Base-by-base conservation (phyloP, 2,329 filamentous ascomycete species). In the Alternaria sp. region DNA sequence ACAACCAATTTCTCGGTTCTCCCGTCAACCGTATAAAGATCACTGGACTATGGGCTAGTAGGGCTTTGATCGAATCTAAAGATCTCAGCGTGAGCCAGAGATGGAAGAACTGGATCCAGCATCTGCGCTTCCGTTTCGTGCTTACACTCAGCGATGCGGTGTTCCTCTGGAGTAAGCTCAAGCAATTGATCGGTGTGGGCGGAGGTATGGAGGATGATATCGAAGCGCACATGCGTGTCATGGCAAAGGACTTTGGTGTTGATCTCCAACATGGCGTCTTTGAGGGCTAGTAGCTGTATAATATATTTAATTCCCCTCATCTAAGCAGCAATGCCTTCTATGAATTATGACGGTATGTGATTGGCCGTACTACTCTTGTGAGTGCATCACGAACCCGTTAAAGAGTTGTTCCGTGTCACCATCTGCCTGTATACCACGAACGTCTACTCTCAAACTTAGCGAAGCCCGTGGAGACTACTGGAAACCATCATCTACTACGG, bases 131-230 rank as follows among this genome's bases (percentile, higher is more conserved):
- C 82, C 88, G 89, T 71, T 78, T 89, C 2, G 91, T 97, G 36
- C 79, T 99, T 70, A 82, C 93, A 15, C 85, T 87, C 5, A 92
- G 89, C 15, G 96, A 98, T 79, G 76, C 96, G 0, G 88, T 91
- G 11, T 99, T 97, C 79, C 96, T 91, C 79, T 91, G 91, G 71
- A 91, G 89, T 71, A 92, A 91, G 81, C 54, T 96, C 7, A 86
- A 89, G 69, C 94, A 98, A 82, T 86, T 88, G 77, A 76, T 97
- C 12, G 92, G 92, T 0, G 80, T 89, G 3, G 93, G 94, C 0
- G 86, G 89, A 10, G 94, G 94, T 0, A 96, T 98, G 91, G 96
- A 98, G 78, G 95, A 97, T 76, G 93, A 95, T 77, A 89, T 98
- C 65, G 96, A 98, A 83, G 87, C 87, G 75, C 87, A 91, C 71